Conservation (phyloP, 495 filamentous ascomycete species). For the Neurospora sublineolata region DNA sequence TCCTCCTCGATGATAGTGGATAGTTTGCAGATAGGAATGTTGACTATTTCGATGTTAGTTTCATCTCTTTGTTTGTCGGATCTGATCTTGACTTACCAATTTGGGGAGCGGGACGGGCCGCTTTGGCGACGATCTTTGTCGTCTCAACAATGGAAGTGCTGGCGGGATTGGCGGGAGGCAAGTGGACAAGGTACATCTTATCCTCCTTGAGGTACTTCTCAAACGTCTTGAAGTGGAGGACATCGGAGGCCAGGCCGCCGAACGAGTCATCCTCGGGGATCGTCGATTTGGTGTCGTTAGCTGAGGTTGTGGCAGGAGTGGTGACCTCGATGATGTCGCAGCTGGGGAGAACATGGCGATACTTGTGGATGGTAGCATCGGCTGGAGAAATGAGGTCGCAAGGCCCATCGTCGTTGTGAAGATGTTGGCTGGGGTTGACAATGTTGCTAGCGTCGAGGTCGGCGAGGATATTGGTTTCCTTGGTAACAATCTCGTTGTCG, state of each 20-base stretch:
- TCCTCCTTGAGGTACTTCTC: neutral
- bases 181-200: neutral
- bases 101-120: neutral
- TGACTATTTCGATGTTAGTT: neutral
- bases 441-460: too few species aligned
- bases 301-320: accelerated
- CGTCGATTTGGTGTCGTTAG: accelerated
- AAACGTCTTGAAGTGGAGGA: accelerated
- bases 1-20: neutral
- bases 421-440: too few species aligned
- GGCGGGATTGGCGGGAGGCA: too few species aligned
- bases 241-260: neutral
- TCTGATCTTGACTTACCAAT: neutral
- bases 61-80: neutral
- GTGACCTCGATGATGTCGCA: neutral
- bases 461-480: too few species aligned
- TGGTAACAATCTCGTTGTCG: too few species aligned
- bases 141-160: accelerated
- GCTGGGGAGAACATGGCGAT: too few species aligned
- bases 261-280: neutral
- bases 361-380: too few species aligned
- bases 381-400: too few species aligned
- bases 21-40: neutral
- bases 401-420: too few species aligned
- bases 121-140: neutral